Base-by-base conservation (phyloP, 2,329 filamentous ascomycete species). In the Karstenula rhodostoma region DNA sequence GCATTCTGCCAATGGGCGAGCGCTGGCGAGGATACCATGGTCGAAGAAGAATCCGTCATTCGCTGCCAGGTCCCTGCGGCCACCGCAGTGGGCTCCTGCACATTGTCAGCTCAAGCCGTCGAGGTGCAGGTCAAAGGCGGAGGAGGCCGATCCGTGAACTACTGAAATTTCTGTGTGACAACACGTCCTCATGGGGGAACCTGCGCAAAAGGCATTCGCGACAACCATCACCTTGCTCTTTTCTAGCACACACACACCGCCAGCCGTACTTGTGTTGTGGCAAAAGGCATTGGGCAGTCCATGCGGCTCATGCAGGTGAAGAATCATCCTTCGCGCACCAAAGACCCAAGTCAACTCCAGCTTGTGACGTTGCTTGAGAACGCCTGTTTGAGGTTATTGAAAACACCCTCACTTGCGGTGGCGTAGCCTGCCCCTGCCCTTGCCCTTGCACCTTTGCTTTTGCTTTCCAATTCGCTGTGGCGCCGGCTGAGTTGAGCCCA, bases 11-110 rank as follows among this genome's bases (percentile, higher is more conserved):
- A 44, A 23, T 44, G 8, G 42, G 44, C n/a, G 44, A 29, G 27
- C 3, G 13, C 23, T 27, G 9, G 5, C 13, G 23, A 29, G 17
- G 13, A n/a, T 17, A 6, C 37, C 27, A 3, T 19, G 23, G 7
- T 42, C 10, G 17, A 37, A 51, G 37, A 37, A 51, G 32, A 29
- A 32, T 29, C 25, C 64, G 59, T 60, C 59, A 53, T 48, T 70
- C 67, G 69, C 66, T 67, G 62, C n/a, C n/a, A n/a, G n/a, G n/a
- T n/a, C n/a, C n/a, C 56, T 59, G 51, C 65, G 70, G 58, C 69
- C 67, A 53, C 58, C 59, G 58, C 42, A 33, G 67, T 63, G 40
- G 25, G 51, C 37, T 59, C 57, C 48, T 70, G 67, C 69, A 67
- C 61, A 22, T 43, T 55, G 50, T 62, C 32, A 55, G 50, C 59